A percentile compares a stretch with the other conserved stretches of the same genome.
Evolutionary conservation across 106 monocot species (phyloP).

Genomic region (Platanthera zijinensis): DNA sequence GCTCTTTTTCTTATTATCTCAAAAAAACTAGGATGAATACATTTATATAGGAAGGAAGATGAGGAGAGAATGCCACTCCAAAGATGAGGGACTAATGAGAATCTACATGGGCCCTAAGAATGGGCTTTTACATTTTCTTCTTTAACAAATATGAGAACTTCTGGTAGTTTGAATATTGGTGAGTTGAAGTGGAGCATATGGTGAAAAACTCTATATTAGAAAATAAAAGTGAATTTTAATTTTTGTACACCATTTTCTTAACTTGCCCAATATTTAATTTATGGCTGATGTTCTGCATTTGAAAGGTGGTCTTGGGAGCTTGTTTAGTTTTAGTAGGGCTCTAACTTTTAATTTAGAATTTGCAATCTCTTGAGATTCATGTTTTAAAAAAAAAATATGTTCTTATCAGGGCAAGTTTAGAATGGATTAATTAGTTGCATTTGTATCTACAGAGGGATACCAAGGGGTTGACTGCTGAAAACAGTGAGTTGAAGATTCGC

Average conservation of each 20-base stretch:
- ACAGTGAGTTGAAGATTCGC: constrained; percentile 71
- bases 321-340: background rate
- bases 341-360: background rate
- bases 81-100: too few species aligned
- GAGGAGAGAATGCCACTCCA: too few species aligned
- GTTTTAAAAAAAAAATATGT: background rate
- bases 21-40: too few species aligned
- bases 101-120: too few species aligned
- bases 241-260: background rate
- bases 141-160: background rate
- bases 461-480: constrained; percentile 54
- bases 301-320: background rate
- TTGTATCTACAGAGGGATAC: constrained; percentile 52
- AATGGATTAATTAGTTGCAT: background rate
- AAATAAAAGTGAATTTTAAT: background rate
- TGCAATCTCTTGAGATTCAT: background rate
- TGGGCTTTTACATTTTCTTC: too few species aligned
- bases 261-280: background rate
- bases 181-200: background rate
- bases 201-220: background rate
- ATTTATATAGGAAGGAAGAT: too few species aligned
- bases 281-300: background rate
- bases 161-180: background rate
- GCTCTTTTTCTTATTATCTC: too few species aligned
- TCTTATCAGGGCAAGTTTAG: background rate